phyloP scores from a whole-genome alignment of 1,284 basidiomycete species.

The Boletellus deceptivus region DNA sequence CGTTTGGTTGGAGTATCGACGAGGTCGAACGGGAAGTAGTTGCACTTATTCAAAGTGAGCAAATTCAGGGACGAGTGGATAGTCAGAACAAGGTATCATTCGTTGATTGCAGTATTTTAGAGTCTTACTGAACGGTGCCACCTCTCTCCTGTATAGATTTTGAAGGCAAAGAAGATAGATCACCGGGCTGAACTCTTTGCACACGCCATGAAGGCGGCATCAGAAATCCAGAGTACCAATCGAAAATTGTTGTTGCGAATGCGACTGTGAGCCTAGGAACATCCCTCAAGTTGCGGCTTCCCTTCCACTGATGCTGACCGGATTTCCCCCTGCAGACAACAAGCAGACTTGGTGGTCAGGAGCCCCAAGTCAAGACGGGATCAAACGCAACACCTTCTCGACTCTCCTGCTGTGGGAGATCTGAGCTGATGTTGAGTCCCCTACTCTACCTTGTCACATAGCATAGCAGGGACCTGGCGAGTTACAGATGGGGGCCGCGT shows the following conservation, averaged over 20 bases:
- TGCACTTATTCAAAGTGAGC: constrained; percentile 67
- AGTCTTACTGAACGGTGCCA: background rate
- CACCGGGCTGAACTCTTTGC: constrained; percentile 72
- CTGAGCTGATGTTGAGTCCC: constrained; percentile 9
- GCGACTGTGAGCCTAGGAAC: constrained; percentile 53
- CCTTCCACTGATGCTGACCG: constrained; percentile 6
- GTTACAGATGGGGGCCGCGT: background rate
- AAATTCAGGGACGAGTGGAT: constrained; percentile 78
- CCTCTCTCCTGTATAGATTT: constrained; percentile 43
- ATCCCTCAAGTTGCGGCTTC: background rate
- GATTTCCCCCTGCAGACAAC: constrained; percentile 48
- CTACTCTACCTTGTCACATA: background rate
- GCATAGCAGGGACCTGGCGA: background rate
- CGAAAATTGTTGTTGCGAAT: constrained; percentile 74
- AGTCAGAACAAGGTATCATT: constrained; percentile 70
- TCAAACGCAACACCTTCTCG: constrained; percentile 14
- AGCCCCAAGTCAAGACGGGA: constrained; percentile 39
- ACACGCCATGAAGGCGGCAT: constrained; percentile 68
- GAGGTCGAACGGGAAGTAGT: constrained; percentile 72
- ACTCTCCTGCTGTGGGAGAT: constrained; percentile 18
- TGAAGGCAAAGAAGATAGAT: constrained; percentile 73
- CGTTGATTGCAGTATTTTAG: background rate
- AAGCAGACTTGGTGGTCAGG: constrained; percentile 60
- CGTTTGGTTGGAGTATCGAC: constrained; percentile 78
- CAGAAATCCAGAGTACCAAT: constrained; percentile 67